Base-by-base conservation (phyloP, 2,329 filamentous ascomycete species). In the Fusarium cyanostomum region DNA sequence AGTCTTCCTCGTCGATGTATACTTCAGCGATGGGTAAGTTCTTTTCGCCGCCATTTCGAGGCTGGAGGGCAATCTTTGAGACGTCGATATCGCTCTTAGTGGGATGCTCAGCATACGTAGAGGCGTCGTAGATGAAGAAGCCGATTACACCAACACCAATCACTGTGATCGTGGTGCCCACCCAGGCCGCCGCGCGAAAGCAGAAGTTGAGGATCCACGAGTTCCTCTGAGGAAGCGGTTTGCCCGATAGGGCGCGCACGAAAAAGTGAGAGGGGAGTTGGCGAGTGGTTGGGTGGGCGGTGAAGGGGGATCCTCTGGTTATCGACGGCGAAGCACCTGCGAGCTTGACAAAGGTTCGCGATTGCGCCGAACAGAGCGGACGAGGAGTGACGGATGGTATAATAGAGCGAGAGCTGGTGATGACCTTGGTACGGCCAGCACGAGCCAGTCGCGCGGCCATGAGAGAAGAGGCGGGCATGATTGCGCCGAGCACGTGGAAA, bases 81-180 rank as follows among this genome's bases (percentile, higher is more conserved):
- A 99, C 90, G 45, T 89, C 85, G 56, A 97, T 88, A 69, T 97
- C 94, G 64, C 82, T 80, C 24, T 84, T 82, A 7, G 83, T 85
- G 2, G 85, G 79, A 42, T 89, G 82, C 64, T 93, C 90, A 57
- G 86, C 88, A 80, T 99, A 99, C 12, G 95, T 99, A 43, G 88
- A 90, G 9, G 94, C 90, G 80, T 99, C 95, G 79, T 96, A 99
- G 69, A 95, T 69, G 79, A 99, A 99, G 82, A 99, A 97, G 44
- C 83, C 90, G 16, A 93, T 77, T 7, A 98, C 83, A 7, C 91
- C 82, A 4, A 84, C 79, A 30, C 90, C 89, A 52, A 91, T 75
- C 46, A 94, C 83, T 8, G 89, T 81, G 33, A 95, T 83, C 45
- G 94, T 91, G 56, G 91, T 88, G 34, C 95, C 95, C 24, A 79